Conservation (phyloP, 106 monocot genomes). For the Amphibolis antarctica region DNA sequence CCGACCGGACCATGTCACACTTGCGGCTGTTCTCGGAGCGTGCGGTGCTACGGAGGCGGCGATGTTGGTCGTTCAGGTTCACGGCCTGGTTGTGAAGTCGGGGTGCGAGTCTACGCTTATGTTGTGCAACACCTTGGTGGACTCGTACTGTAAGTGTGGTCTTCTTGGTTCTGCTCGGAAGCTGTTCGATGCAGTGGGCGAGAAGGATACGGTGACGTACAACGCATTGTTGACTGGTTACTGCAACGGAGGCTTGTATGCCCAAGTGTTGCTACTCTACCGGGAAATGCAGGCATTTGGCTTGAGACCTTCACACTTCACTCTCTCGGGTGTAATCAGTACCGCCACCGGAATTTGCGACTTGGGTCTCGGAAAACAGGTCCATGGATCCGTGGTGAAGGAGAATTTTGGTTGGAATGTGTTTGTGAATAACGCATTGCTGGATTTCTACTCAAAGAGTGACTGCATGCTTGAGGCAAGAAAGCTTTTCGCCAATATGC, state of each 20-base stretch:
- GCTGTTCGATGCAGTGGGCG: constrained; percentile 30
- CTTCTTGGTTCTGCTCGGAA: constrained; percentile 17
- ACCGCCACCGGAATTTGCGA: constrained; percentile 43
- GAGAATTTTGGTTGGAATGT: constrained; percentile 65
- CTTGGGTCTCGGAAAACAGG: constrained; percentile 44
- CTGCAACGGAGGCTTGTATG: constrained; percentile 38
- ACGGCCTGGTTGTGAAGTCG: constrained; percentile 32
- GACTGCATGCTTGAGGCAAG: constrained; percentile 30
- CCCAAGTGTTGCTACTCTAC: constrained; percentile 37
- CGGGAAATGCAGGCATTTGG: constrained; percentile 33
- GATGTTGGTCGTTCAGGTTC: constrained; percentile 30
- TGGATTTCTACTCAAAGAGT: constrained; percentile 78
- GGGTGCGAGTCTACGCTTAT: constrained; percentile 30
- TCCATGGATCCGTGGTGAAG: constrained; percentile 46
- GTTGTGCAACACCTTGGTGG: constrained; percentile 66
- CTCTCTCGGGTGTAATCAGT: constrained; percentile 51
- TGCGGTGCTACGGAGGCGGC: constrained; percentile 21
- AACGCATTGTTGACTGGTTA: constrained; percentile 70
- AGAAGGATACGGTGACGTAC: constrained; percentile 56
- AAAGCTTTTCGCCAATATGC: constrained; percentile 47
- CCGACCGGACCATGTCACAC: constrained; percentile 36
- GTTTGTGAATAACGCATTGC: constrained; percentile 58
- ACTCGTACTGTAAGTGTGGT: constrained; percentile 70
- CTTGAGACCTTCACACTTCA: constrained; percentile 59
- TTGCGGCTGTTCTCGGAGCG: constrained; percentile 33